Evolutionary conservation across 768 basidiomycete species (phyloP), one percentile per base, ranked within the genome.

Genomic region (Holtermanniella nyarrowii): DNA sequence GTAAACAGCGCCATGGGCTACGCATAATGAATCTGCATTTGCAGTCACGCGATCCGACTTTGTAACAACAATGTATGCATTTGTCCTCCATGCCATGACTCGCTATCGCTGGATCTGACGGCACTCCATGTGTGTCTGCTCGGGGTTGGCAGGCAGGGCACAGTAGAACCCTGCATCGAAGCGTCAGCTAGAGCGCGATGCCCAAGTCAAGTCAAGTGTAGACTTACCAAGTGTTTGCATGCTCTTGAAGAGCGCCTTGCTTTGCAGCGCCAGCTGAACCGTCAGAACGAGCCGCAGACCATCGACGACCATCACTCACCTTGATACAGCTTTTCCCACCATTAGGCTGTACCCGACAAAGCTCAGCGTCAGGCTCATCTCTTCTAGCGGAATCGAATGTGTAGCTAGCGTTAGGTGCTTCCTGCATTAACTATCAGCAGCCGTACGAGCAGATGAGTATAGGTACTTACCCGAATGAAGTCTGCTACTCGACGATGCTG

Each of bases 121-220:
- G 42, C 66, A 68, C 54, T 68, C 62, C 66, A 68, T 68, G 45
- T 68, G 59, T 27, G 66, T 68, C 37, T 63, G 50, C 13, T 56
- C 56, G 1, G 66, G 66, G 44, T 68, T 63, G 41, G 66, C 66
- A 42, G 66, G 66, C 1, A 68, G 45, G 16, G 66, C 66, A 44
- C 66, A 68, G 56, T 63, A 68, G 56, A 65, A 68, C 10, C 59
- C 66, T 67, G 46, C 13, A n/a, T n/a, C 14, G 31, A 14, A 43
- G 45, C 44, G 24, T 18, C 13, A 46, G n/a, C 20, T 18, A 44
- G 10, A 44, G 42, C n/a, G 12, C 5, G 42, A 44, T 23, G 21
- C 46, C 12, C 12, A 25, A 10, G 31, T 11, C 4, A 41, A 18
- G 27, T 1, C 25, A 5, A 22, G 7, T 16, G 22, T 39, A 25